Evolutionary conservation across 805 yeast species (phyloP).

Genomic region (Kluyveromyces dobzhanskii): DNA sequence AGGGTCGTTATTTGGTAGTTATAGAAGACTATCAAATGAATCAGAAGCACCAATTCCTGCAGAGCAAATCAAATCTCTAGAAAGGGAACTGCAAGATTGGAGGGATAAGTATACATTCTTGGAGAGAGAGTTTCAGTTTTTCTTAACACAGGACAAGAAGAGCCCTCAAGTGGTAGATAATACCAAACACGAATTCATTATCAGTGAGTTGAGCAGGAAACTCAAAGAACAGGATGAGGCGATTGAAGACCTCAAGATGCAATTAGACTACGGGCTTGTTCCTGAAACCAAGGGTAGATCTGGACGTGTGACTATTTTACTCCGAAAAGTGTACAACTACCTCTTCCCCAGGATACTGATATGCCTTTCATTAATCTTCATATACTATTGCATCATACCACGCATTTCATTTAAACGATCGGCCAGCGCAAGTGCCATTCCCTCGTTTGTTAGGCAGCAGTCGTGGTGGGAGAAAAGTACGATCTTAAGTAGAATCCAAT

Average conservation of each 20-base stretch:
- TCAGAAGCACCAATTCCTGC: background rate
- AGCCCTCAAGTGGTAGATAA: slow-evolving; percentile 7
- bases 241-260: slow-evolving; percentile 17
- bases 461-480: slow-evolving; percentile 21
- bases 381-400: background rate
- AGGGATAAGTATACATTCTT: slow-evolving; percentile 22
- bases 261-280: slow-evolving; percentile 7
- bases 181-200: slow-evolving; percentile 21
- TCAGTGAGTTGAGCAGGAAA: slow-evolving; percentile 23
- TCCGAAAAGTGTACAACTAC: background rate
- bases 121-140: slow-evolving; percentile 23
- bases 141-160: slow-evolving; percentile 9
- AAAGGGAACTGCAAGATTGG: slow-evolving; percentile 13
- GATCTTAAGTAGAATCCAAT: slow-evolving; percentile 14
- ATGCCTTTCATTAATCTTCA: background rate
- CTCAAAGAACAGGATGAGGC: slow-evolving; percentile 21
- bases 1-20: slow-evolving; percentile 4
- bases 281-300: background rate
- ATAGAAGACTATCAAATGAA: background rate
- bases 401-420: background rate
- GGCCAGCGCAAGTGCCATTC: background rate
- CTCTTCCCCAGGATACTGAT: background rate
- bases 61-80: slow-evolving; percentile 1
- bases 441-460: background rate
- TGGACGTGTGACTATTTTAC: background rate